phyloP scores from a whole-genome alignment of 2,329 filamentous ascomycete species.

The Arthrobotrys sinensis region DNA sequence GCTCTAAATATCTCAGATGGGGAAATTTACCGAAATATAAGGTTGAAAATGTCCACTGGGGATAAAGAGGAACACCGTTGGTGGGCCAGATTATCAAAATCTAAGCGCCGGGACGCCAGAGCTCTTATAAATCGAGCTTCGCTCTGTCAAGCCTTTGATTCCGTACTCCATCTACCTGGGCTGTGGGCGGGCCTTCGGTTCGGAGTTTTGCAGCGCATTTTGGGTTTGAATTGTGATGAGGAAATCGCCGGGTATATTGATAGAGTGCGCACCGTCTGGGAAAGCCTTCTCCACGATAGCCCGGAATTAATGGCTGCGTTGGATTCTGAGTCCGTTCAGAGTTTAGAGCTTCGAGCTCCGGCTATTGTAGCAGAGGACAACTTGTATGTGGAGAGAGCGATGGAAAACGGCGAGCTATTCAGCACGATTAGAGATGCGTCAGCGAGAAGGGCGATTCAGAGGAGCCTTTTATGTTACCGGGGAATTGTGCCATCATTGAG shows the following conservation, averaged over 20 bases:
- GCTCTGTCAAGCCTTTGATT: slow-evolving; percentile 16
- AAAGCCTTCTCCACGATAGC: background rate
- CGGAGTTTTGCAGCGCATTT: slow-evolving; percentile 19
- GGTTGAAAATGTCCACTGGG: background rate
- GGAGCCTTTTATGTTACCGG: background rate
- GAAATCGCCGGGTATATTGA: slow-evolving; percentile 16
- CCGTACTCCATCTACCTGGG: slow-evolving; percentile 4
- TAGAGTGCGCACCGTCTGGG: background rate
- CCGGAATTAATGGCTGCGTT: background rate
- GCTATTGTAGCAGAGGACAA: slow-evolving; percentile 5
- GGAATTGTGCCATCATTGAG: slow-evolving; percentile 24
- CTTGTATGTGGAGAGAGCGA: background rate
- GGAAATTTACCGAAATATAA: slow-evolving; percentile 13
- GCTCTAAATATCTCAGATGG: slow-evolving; percentile 21
- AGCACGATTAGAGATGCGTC: background rate
- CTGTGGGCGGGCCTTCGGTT: slow-evolving; percentile 27
- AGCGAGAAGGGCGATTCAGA: background rate
- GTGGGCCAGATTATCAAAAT: slow-evolving; percentile 20
- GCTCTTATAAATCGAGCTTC: background rate
- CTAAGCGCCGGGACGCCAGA: slow-evolving; percentile 16
- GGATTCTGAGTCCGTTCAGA: slow-evolving; percentile 22
- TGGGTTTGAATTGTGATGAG: slow-evolving; percentile 20
- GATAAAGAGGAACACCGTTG: slow-evolving; percentile 14
- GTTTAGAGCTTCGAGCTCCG: slow-evolving; percentile 10
- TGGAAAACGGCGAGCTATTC: slow-evolving; percentile 3